These are phyloP conservation scores for Eucalyptus curtisii DNA, from an alignment of 345 rosid species.

Conservation along the genomic window DNA sequence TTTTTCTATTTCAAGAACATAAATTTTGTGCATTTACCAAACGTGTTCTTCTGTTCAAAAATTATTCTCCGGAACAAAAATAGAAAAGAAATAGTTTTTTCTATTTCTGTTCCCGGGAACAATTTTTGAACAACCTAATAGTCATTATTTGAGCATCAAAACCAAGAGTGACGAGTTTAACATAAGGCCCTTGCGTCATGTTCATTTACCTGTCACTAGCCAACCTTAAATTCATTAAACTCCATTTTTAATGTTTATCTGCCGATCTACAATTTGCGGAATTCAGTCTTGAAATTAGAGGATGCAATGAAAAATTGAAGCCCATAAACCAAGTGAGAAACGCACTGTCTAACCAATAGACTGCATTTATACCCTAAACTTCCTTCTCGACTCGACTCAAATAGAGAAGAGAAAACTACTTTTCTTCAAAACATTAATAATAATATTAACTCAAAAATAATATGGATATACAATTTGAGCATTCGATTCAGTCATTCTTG, in stretches of 20 bases:
- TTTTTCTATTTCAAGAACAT: no score
- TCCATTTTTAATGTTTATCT: neutral
- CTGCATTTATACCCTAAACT: neutral
- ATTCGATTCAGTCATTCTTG: neutral
- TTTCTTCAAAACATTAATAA: neutral
- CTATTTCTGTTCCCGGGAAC: no score
- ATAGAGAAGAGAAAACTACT: neutral
- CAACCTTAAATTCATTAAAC: neutral
- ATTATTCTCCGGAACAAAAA: no score
- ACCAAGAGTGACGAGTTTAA: neutral
- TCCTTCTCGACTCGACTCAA: neutral
- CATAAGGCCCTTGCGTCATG: neutral
- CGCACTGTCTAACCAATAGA: neutral
- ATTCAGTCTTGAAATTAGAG: neutral
- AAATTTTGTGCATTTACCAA: no score
- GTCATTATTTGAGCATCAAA: neutral
- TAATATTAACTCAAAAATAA: neutral
- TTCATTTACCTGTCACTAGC: neutral
- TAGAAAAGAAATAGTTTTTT: no score
- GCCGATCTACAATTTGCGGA: neutral
- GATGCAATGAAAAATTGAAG: neutral
- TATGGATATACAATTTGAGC: neutral
- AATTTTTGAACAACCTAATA: no score
- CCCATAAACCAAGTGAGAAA: neutral
- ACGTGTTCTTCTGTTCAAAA: no score